These are phyloP conservation scores for Nemania sp. DNA, from an alignment of 2,329 filamentous ascomycete species.

Conservation along the genomic window DNA sequence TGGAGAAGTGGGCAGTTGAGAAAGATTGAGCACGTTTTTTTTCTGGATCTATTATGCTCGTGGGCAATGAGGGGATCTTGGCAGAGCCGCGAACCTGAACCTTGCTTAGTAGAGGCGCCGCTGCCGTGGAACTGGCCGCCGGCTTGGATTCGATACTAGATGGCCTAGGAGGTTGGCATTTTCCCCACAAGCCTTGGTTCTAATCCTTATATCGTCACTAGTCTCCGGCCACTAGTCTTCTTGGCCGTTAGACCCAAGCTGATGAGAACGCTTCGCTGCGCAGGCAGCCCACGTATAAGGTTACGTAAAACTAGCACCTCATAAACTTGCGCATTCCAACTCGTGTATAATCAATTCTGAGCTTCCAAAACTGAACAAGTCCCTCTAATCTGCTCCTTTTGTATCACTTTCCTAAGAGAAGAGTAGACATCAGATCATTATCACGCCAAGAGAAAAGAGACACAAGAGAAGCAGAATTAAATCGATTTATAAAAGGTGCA, in stretches of 20 bases:
- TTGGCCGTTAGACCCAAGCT: not conserved
- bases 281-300: not conserved
- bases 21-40: conserved; percentile 52
- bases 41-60: conserved; percentile 16
- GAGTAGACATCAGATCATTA: not conserved
- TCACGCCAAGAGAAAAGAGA: not conserved
- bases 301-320: not conserved
- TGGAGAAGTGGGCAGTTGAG: conserved; percentile 41
- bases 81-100: not conserved
- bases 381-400: conserved; percentile 19
- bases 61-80: conserved; percentile 35
- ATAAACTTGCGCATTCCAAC: conserved; percentile 27
- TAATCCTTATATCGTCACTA: conserved; percentile 8
- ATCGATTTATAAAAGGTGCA: conserved; percentile 6
- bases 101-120: not conserved
- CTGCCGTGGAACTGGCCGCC: not conserved
- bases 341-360: not conserved
- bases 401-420: not conserved
- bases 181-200: conserved; percentile 12
- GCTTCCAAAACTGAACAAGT: not conserved
- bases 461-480: not conserved
- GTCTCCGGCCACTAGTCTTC: not conserved
- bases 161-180: conserved; percentile 4
- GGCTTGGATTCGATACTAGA: not conserved
- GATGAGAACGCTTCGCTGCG: not conserved